Evolutionary conservation across 176 grass and related monocot genomes (phyloP).

Genomic region (Guadua angustifolia): DNA sequence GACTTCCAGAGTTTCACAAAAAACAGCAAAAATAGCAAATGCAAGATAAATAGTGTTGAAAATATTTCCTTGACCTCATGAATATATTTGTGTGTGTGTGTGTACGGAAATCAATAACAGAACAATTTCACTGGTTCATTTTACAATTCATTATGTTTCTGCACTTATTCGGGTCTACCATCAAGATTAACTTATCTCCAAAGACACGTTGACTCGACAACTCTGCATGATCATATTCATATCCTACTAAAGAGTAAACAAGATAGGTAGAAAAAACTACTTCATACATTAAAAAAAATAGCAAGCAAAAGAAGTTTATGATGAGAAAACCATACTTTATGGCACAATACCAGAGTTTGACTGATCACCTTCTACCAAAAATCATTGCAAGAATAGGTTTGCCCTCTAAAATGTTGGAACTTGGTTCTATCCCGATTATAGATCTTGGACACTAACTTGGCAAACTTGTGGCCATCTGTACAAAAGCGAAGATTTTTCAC

Average conservation of each 20-base stretch:
- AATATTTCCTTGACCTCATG: not conserved
- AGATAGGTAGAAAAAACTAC: not conserved
- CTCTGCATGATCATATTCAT: conserved; percentile 5
- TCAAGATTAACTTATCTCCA: not conserved
- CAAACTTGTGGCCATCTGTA: conserved; percentile 3
- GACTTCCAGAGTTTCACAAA: not conserved
- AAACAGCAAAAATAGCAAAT: not conserved
- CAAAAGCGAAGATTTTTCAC: conserved; percentile 23
- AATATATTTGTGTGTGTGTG: not conserved
- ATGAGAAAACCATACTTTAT: conserved; percentile 1
- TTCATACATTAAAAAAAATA: not conserved
- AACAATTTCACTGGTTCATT: not conserved
- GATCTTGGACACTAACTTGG: conserved; percentile 14
- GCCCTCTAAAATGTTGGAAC: conserved; percentile 13
- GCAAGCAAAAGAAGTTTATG: not conserved
- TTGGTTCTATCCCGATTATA: conserved; percentile 9
- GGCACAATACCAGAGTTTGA: not conserved
- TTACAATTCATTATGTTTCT: not conserved
- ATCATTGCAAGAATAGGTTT: conserved; percentile 19
- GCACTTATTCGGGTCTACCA: not conserved
- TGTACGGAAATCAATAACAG: not conserved
- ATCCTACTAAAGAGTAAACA: not conserved
- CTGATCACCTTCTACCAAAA: not conserved
- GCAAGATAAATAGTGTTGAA: not conserved
- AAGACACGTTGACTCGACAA: not conserved